phyloP scores from a whole-genome alignment of 257 asterid genomes.

The Solanum appendiculatum region DNA sequence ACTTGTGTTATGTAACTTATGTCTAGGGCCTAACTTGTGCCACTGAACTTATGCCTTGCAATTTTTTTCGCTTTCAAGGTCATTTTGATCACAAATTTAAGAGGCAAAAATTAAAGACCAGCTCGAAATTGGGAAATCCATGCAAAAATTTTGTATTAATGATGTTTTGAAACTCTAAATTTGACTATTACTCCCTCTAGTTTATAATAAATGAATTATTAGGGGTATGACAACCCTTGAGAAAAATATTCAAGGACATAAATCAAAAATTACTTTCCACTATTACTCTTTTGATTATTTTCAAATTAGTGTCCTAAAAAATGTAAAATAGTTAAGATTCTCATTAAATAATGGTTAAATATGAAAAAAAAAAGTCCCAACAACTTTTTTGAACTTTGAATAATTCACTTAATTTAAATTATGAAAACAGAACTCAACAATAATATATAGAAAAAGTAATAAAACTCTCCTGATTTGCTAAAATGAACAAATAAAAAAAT shows the following conservation, averaged over 20 bases:
- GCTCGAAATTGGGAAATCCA: background rate
- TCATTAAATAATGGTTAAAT: background rate
- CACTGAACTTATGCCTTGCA: background rate
- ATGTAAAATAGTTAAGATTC: background rate
- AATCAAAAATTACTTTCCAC: background rate
- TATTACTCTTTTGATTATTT: background rate
- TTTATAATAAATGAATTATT: no score
- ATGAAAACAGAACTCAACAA: background rate
- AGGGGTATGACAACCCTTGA: background rate
- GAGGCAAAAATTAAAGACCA: background rate
- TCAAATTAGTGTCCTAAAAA: background rate
- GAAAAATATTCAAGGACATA: background rate
- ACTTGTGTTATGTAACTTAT: no score
- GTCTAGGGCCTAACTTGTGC: background rate
- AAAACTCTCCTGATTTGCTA: background rate
- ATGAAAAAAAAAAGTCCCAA: background rate
- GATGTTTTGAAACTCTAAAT: no score
- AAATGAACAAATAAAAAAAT: no score
- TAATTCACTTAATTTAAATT: background rate
- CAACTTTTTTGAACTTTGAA: background rate
- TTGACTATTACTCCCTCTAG: no score
- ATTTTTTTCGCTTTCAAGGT: background rate
- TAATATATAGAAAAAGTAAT: background rate
- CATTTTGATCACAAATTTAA: background rate
- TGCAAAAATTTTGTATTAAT: no score